Evolutionary conservation across 2,329 filamentous ascomycete species (phyloP), one percentile per base, ranked within the genome.

Genomic region (Pyrenophora teres): DNA sequence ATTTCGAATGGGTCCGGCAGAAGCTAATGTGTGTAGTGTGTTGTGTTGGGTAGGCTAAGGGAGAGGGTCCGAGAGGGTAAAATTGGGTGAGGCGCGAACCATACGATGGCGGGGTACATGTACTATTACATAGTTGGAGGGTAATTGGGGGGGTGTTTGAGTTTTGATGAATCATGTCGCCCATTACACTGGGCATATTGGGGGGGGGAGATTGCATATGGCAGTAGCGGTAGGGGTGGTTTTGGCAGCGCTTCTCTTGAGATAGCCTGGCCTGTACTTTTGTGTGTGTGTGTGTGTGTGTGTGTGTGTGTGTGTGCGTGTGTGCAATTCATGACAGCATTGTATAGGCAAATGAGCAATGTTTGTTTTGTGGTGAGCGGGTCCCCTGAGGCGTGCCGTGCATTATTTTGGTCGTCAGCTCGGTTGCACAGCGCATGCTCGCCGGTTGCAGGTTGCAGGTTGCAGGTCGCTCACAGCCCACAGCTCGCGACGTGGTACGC

Each of bases 261-360:
- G 65, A 69, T 68, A 68, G 61, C 64, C 65, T 62, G 63, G 63
- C 59, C 56, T 64, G 55, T 61, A 50, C 56, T 15, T 15, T 15
- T 15, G 15, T 15, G 15, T 15, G 15, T 15, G 15, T 15, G 15
- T 15, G 15, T 15, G 15, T 15, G 15, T 15, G 15, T 15, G 15
- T 15, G 15, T 15, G 15, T 15, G 15, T 15, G 15, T 15, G 15
- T 15, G 15, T 15, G 15, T 15, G 15, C 1, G 19, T 21, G 10
- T 38, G 45, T 50, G 52, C 49, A 55, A 54, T 50, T 48, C 55
- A 30, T 13, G 50, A 57, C 43, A 46, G 46, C 31, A 40, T 45
- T 45, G 42, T 54, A 57, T 41, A 44, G 48, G 45, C 46, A 55
- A 30, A 30, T 30, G 27, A 30, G 27, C 27, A 10, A 12, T 30